These are phyloP conservation scores for Lodderomyces elongisporus DNA, from an alignment of 1,139 yeast genomes.

Conservation along the genomic window DNA sequence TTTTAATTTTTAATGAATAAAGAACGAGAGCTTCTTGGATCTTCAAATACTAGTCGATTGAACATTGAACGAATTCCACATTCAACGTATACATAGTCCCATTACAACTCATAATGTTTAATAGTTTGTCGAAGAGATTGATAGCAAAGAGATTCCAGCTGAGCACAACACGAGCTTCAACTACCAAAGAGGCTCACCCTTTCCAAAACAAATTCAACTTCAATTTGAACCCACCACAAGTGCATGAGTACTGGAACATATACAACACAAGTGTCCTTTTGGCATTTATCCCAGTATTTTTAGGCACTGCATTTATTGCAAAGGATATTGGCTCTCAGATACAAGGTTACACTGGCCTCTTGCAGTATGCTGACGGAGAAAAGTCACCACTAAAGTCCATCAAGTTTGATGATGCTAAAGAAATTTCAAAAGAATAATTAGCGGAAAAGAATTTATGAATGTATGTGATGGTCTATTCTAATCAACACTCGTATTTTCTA, in stretches of 20 bases:
- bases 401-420: slow-evolving; percentile 38
- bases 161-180: slow-evolving; percentile 18
- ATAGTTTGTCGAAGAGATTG: slow-evolving; percentile 19
- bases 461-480: neutral
- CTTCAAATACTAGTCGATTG: no score
- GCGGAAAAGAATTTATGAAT: neutral
- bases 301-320: slow-evolving; percentile 32
- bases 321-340: slow-evolving; percentile 27
- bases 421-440: slow-evolving; percentile 5
- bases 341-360: slow-evolving; percentile 30
- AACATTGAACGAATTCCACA: no score
- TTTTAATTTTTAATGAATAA: no score
- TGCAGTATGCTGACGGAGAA: slow-evolving; percentile 34
- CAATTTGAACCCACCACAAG: slow-evolving; percentile 44
- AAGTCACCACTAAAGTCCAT: slow-evolving; percentile 34
- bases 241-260: slow-evolving; percentile 44
- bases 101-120: no score
- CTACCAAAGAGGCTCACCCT: slow-evolving; percentile 9
- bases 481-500: no score
- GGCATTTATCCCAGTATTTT: slow-evolving; percentile 37
- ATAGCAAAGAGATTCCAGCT: slow-evolving; percentile 29
- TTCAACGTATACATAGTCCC: no score
- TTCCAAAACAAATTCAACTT: slow-evolving; percentile 43
- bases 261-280: slow-evolving; percentile 34
- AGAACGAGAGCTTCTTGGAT: no score